These are phyloP conservation scores for Elongisporangium senticosum DNA, from an alignment of 352 stramenopile species.

Conservation along the genomic window DNA sequence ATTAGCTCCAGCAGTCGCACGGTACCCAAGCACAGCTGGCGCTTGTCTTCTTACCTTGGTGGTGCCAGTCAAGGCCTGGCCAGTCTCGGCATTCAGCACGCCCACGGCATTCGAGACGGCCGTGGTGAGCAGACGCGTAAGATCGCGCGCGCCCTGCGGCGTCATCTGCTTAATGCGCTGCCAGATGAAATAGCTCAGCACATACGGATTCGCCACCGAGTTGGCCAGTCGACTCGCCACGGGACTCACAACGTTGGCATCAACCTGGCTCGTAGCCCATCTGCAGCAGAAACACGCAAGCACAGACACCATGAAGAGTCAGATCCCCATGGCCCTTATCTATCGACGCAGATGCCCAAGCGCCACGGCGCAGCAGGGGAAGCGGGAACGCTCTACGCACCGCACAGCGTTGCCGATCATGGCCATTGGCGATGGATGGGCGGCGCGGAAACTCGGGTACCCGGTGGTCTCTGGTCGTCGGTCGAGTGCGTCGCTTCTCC, in stretches of 20 bases:
- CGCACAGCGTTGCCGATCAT: slow-evolving; percentile 45
- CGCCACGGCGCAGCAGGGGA: not conserved
- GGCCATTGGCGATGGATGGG: slow-evolving; percentile 5
- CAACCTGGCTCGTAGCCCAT: slow-evolving; percentile 48
- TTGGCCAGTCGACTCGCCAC: slow-evolving; percentile 41
- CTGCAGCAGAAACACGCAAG: slow-evolving; percentile 9
- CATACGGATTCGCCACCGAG: slow-evolving; percentile 74
- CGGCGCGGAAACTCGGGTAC: not conserved
- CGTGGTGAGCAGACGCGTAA: slow-evolving; percentile 57
- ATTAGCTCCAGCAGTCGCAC: not conserved
- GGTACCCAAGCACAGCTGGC: not conserved
- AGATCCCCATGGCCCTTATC: not conserved
- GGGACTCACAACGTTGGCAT: slow-evolving; percentile 53
- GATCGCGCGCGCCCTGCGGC: slow-evolving; percentile 62
- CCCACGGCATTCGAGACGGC: slow-evolving; percentile 47
- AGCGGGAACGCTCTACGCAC: slow-evolving; percentile 12
- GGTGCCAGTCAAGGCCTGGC: slow-evolving; percentile 25
- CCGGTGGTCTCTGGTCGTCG: not conserved
- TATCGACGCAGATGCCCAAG: not conserved
- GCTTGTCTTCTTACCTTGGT: slow-evolving; percentile 15
- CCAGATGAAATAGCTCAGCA: slow-evolving; percentile 72
- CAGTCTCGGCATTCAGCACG: slow-evolving; percentile 48
- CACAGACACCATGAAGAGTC: not conserved
- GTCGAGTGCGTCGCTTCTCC: not conserved
- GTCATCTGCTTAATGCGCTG: slow-evolving; percentile 66